A percentile compares a stretch with the other conserved stretches of the same genome.
phyloP scores from a whole-genome alignment of 2,329 filamentous ascomycete species.

The Colletotrichum filicis region DNA sequence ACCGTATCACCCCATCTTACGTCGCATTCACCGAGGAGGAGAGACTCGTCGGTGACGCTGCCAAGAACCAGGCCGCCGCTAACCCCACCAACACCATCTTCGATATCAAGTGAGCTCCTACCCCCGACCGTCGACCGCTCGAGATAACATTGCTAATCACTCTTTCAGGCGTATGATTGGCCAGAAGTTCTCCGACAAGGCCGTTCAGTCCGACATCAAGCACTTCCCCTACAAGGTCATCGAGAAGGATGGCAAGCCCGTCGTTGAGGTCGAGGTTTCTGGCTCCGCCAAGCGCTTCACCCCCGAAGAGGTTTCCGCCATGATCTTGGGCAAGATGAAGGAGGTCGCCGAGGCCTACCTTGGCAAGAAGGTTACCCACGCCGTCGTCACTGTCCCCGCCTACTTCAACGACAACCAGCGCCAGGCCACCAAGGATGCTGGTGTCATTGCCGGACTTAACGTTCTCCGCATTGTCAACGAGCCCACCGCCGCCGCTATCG shows the following conservation, averaged over 20 bases:
- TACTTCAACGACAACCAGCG: slow-evolving; percentile 99
- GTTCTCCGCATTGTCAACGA: slow-evolving; percentile 97
- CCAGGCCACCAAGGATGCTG: slow-evolving; percentile 96
- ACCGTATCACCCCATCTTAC: slow-evolving; percentile 95
- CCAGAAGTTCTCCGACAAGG: slow-evolving; percentile 84
- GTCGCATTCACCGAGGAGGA: slow-evolving; percentile 98
- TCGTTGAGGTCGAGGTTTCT: slow-evolving; percentile 79
- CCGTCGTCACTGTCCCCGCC: slow-evolving; percentile 92
- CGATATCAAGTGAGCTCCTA: slow-evolving; percentile 78
- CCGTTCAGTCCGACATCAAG: slow-evolving; percentile 94
- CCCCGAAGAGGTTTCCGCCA: slow-evolving; percentile 83
- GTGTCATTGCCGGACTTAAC: slow-evolving; percentile 90
- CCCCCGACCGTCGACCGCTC: neutral
- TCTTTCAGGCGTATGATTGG: slow-evolving; percentile 79
- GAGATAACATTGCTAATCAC: slow-evolving; percentile 36
- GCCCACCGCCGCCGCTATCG: slow-evolving; percentile 93
- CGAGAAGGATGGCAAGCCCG: slow-evolving; percentile 89
- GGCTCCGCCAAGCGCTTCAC: slow-evolving; percentile 78
- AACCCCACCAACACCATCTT: slow-evolving; percentile 83
- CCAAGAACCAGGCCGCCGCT: slow-evolving; percentile 91
- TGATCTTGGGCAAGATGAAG: slow-evolving; percentile 88
- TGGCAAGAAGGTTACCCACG: slow-evolving; percentile 85
- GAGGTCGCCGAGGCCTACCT: slow-evolving; percentile 83
- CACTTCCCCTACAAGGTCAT: slow-evolving; percentile 97
- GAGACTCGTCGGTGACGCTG: slow-evolving; percentile 95